phyloP scores from a whole-genome alignment of 371 early-diverging fungal species.

The Haplosporangium sp. region DNA sequence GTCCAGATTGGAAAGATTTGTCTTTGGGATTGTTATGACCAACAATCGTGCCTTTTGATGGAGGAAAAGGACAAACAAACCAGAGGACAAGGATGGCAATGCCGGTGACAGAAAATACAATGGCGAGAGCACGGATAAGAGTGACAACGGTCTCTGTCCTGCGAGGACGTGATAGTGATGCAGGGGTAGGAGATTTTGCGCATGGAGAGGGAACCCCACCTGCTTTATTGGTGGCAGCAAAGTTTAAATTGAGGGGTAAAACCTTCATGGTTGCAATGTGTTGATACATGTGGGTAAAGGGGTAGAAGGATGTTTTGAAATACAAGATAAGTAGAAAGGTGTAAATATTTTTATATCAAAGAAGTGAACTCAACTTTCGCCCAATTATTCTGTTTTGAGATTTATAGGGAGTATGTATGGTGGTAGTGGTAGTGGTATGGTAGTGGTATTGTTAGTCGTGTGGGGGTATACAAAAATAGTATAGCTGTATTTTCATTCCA shows the following conservation, averaged over 20 bases:
- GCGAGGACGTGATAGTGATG: conserved; percentile 31
- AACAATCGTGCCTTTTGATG: not conserved
- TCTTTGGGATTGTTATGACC: not conserved
- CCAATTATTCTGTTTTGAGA: no score
- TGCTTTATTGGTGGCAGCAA: conserved; percentile 5
- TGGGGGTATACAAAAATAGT: not conserved
- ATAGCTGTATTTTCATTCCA: conserved; percentile 2
- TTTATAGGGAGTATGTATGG: no score
- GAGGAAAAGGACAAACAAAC: conserved; percentile 4
- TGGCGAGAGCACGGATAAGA: conserved; percentile 27
- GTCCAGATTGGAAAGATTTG: conserved; percentile 31
- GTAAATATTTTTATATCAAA: not conserved
- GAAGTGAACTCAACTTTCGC: no score
- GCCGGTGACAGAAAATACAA: conserved; percentile 28
- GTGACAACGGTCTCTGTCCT: conserved; percentile 28
- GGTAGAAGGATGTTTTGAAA: not conserved
- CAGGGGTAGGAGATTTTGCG: conserved; percentile 47
- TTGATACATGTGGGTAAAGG: not conserved
- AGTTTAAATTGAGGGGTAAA: conserved; percentile 29
- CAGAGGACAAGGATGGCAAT: conserved; percentile 24
- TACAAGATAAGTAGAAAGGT: not conserved
- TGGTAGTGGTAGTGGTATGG: not conserved
- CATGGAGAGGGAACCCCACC: conserved; percentile 34
- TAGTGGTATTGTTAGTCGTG: not conserved
- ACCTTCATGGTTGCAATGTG: conserved; percentile 24